Base-by-base conservation (phyloP, 441 rosid genomes). In the Pelargonium cotyledonis region DNA sequence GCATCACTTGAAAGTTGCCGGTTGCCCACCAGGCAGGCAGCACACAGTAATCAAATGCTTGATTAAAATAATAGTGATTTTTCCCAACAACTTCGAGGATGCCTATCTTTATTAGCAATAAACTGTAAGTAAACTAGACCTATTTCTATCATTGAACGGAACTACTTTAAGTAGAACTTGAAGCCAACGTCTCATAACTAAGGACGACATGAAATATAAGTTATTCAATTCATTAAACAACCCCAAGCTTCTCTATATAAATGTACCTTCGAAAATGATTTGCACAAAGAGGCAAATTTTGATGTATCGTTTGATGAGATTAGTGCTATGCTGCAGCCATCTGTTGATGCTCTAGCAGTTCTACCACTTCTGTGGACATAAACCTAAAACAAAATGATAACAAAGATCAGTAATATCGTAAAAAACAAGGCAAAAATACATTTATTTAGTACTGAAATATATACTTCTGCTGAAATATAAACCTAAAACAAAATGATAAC, bases 351-450 rank as follows among this genome's bases (percentile, higher is more conserved):
- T 79, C 99, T 88, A 73, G 99, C 98, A 70, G 96, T 92, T 79
- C 99, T 86, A 63, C 99, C 99, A 80, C 99, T 90, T 85, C 99
- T 85, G 72, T 95, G 99, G n/a, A 95, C 96, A 80, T 95, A 95
- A 53, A 92, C 95, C 99, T 21, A 21, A 21, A 21, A 21, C 23
- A 21, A 21, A n/a, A 21, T 21, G 57, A 68, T 47, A 12, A 26
- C 63, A 11, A 65, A 57, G 73, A 18, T 11, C 41, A 61, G 16
- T 7, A 38, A 57, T 8, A 31, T n/a, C 41, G 43, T 61, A 43
- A 43, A 40, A 12, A 53, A 65, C 75, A 73, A 63, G 31, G 71
- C 16, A 40, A 35, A 14, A 23, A 60, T 6, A 61, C 9, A 12
- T 29, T 61, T 26, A 21, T 3, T 5, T 63, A 71, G 72, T 12